Conservation (phyloP, 805 yeast genomes). For the Candida lessepsii region DNA sequence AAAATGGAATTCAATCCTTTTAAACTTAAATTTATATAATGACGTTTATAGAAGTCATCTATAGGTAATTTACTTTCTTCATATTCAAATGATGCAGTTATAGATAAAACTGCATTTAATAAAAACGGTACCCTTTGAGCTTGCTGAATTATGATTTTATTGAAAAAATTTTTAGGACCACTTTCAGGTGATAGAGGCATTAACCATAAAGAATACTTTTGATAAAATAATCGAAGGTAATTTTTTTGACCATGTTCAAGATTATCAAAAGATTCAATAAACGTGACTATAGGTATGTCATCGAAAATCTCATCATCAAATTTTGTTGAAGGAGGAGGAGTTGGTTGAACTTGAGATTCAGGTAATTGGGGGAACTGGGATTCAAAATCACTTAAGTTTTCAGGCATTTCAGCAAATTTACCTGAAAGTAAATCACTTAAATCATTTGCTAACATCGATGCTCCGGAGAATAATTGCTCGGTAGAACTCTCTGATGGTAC, state of each 20-base stretch:
- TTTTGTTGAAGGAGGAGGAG: constrained; percentile 5
- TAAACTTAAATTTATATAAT: constrained; percentile 15
- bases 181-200: constrained; percentile 18
- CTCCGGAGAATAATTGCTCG: constrained; percentile 14
- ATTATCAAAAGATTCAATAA: constrained; percentile 13
- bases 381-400: constrained; percentile 1
- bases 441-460: constrained; percentile 15
- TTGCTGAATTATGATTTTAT: constrained; percentile 15
- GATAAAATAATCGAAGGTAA: constrained; percentile 18
- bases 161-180: constrained; percentile 17
- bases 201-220: constrained; percentile 18
- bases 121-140: constrained; percentile 17
- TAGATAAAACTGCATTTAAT: constrained; percentile 17
- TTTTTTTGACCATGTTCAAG: constrained; percentile 17
- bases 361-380: constrained; percentile 2
- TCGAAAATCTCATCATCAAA: constrained; percentile 10
- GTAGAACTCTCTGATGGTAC: constrained; percentile 5
- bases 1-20: constrained; percentile 16
- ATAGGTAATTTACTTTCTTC: constrained; percentile 10
- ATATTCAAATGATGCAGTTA: constrained; percentile 19
- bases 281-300: constrained; percentile 11
- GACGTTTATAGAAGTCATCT: constrained; percentile 14
- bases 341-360: background rate
- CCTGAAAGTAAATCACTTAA: constrained; percentile 13
- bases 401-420: constrained; percentile 12